These are phyloP conservation scores for Debaryomyces robertsiae DNA, from an alignment of 1,139 yeast species.

Conservation along the genomic window DNA sequence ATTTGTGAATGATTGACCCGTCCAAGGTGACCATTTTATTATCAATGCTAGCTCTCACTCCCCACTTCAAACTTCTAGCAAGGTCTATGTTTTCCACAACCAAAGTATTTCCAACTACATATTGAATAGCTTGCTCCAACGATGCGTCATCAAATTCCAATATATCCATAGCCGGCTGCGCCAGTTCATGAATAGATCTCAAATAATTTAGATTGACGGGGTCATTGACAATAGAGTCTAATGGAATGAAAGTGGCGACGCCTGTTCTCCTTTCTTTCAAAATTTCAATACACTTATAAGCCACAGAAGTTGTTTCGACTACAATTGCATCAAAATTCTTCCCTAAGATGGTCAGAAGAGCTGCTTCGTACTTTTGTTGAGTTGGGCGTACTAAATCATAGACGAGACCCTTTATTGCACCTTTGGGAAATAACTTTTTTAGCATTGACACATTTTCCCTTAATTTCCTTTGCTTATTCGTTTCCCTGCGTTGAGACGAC, in stretches of 20 bases:
- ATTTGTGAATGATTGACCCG: conserved; percentile 81
- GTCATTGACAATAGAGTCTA: conserved; percentile 67
- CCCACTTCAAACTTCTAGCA: conserved; percentile 80
- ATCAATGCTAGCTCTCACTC: conserved; percentile 41
- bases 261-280: conserved; percentile 88
- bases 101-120: conserved; percentile 77
- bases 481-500: conserved; percentile 75
- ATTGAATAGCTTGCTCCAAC: conserved; percentile 77
- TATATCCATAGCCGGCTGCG: conserved; percentile 71
- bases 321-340: conserved; percentile 78
- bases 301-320: conserved; percentile 75
- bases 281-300: conserved; percentile 79
- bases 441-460: conserved; percentile 73
- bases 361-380: conserved; percentile 71
- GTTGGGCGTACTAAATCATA: conserved; percentile 81
- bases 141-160: conserved; percentile 65
- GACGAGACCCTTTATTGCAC: conserved; percentile 77
- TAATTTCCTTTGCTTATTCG: conserved; percentile 64
- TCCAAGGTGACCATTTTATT: conserved; percentile 79
- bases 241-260: conserved; percentile 82
- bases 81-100: conserved; percentile 71
- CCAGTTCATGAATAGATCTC: conserved; percentile 57
- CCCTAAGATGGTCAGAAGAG: conserved; percentile 81
- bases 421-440: conserved; percentile 65
- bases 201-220: conserved; percentile 58